Percentiles rank a stretch among this genome's conserved stretches.
These are phyloP conservation scores for Russula emetica DNA, from an alignment of 768 basidiomycete species.

Conservation along the genomic window DNA sequence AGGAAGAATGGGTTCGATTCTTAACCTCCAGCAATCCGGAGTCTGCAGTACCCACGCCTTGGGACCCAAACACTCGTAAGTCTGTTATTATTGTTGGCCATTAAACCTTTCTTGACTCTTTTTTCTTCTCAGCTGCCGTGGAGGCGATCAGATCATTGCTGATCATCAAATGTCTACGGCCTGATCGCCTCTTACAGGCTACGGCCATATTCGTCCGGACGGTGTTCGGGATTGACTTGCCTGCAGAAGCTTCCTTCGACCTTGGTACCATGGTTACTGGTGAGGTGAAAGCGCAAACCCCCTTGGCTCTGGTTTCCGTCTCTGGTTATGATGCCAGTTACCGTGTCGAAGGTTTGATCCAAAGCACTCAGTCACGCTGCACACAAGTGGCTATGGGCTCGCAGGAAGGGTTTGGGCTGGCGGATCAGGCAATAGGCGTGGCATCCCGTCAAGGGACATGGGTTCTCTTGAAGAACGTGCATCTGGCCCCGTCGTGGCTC, in stretches of 20 bases:
- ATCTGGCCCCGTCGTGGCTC: slow-evolving; percentile 93
- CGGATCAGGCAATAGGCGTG: slow-evolving; percentile 91
- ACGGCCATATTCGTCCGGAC: slow-evolving; percentile 67
- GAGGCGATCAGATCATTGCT: slow-evolving; percentile 73
- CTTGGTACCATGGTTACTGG: slow-evolving; percentile 71
- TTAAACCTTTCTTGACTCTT: slow-evolving; percentile 25
- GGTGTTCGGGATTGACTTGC: slow-evolving; percentile 80
- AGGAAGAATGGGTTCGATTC: slow-evolving; percentile 69
- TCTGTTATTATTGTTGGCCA: slow-evolving; percentile 25
- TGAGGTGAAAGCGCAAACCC: slow-evolving; percentile 76
- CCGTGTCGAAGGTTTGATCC: slow-evolving; percentile 82
- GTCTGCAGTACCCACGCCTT: slow-evolving; percentile 63
- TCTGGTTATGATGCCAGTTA: slow-evolving; percentile 99
- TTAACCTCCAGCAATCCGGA: slow-evolving; percentile 66
- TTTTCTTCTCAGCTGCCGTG: slow-evolving; percentile 49
- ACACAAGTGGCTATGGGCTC: slow-evolving; percentile 97
- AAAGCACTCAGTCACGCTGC: slow-evolving; percentile 70
- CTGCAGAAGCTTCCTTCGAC: slow-evolving; percentile 67
- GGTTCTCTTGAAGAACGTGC: slow-evolving; percentile 97
- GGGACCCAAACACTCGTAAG: slow-evolving; percentile 76
- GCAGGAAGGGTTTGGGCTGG: slow-evolving; percentile 92
- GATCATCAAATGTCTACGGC: slow-evolving; percentile 86
- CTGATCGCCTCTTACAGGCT: slow-evolving; percentile 85
- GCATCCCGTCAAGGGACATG: slow-evolving; percentile 92
- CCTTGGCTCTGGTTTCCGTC: slow-evolving; percentile 87